Conservation (phyloP, 2,329 filamentous ascomycete species). For the Neonectria magnoliae region DNA sequence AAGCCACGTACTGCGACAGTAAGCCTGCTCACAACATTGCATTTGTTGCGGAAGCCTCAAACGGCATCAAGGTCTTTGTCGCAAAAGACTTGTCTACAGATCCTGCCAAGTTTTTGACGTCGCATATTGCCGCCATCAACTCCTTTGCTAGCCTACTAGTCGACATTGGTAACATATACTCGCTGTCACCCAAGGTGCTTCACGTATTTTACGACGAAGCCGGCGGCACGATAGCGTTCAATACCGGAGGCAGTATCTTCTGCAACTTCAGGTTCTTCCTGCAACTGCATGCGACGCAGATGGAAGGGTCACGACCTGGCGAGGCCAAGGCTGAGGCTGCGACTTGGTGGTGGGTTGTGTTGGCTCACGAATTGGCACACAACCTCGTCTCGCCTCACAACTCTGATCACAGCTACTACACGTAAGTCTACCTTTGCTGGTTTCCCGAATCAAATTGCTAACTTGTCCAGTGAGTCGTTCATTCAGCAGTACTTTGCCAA, state of each 20-base stretch:
- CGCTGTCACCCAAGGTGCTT: conserved; percentile 72
- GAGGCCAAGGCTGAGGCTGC: conserved; percentile 73
- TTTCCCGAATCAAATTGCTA: conserved; percentile 25
- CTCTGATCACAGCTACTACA: conserved; percentile 84
- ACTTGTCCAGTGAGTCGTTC: conserved; percentile 71
- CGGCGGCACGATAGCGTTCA: conserved; percentile 91
- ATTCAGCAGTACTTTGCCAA: conserved; percentile 80
- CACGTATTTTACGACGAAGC: conserved; percentile 88
- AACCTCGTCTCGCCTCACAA: conserved; percentile 86
- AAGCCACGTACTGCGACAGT: conserved; percentile 86
- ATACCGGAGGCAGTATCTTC: conserved; percentile 86
- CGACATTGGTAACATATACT: conserved; percentile 78
- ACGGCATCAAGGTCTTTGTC: conserved; percentile 79
- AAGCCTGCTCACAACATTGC: conserved; percentile 77
- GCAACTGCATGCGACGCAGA: conserved; percentile 73
- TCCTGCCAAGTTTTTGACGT: conserved; percentile 64
- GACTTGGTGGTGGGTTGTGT: conserved; percentile 93
- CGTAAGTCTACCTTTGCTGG: conserved; percentile 55
- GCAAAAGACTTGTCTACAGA: conserved; percentile 62
- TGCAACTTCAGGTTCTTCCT: conserved; percentile 92
- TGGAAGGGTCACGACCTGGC: conserved; percentile 48
- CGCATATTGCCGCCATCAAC: conserved; percentile 71
- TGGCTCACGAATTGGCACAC: conserved; percentile 95
- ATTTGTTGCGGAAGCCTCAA: conserved; percentile 74
- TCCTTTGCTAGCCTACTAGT: conserved; percentile 75